Evolutionary conservation across 2,329 filamentous ascomycete genomes (phyloP), one percentile per base, ranked within the genome.

Genomic region (Periconia digitata): DNA sequence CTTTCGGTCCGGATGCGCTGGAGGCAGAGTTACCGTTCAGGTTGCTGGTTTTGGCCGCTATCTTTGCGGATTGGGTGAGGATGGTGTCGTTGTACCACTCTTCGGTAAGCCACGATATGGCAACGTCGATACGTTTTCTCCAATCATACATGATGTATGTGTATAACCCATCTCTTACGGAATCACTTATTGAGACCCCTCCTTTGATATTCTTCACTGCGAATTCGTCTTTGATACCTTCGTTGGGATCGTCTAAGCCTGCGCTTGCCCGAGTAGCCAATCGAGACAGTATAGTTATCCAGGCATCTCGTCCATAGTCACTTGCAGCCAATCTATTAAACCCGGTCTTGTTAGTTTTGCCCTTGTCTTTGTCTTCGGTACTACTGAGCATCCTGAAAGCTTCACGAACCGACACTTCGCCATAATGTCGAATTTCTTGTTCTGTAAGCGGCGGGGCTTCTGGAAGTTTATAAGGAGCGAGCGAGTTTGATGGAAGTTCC

Each of bases 1-100:
- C 63, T 20, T 59, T 57, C 6, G 60, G 49, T n/a, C 49, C 42
- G 12, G 7, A 10, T 8, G 17, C 3, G 3, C 52, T 49, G 20
- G 71, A 61, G 2, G 73, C 62, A 3, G 60, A 63, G 27, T 80
- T 65, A 3, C 81, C 77, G 7, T 79, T 78, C 35, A 79, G 10
- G 69, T 67, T 40, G 66, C 54, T 54, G 18, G 60, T 71, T 27
- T 70, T 55, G 4, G 59, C 39, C 3, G 51, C 43, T 10, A 43
- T 34, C 6, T 62, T 49, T 4, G 50, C 43, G 8, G 56, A 43
- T 35, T 79, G 74, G 38, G 74, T 66, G 44, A 79, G 75, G 24
- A 90, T 72, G 37, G 79, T 85, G 69, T 97, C 92, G 62, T 92
- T 95, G 72, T 96, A 97, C 92, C 94, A 99, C 73, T 99, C 94